Percentiles rank a stretch among this genome's conserved stretches.
Conservation (phyloP, 441 rosid species). For the Aleurites moluccanus region DNA sequence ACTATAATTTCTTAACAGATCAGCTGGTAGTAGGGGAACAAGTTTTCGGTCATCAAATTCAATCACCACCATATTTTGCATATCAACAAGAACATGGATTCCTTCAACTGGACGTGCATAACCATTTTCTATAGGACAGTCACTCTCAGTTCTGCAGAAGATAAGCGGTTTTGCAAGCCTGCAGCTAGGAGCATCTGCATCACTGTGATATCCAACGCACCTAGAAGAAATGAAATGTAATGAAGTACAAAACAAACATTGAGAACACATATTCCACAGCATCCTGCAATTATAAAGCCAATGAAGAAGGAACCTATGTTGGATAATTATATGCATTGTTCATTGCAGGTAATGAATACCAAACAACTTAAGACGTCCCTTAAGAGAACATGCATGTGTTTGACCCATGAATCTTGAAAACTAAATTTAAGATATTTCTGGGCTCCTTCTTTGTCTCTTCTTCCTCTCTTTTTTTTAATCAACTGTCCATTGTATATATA, state of each 20-base stretch:
- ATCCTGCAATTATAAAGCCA: constrained; percentile 46
- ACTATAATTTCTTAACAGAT: constrained; percentile 85
- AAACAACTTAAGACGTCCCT: too few relatives aligned
- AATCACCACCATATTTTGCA: constrained; percentile 87
- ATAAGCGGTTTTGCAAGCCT: constrained; percentile 89
- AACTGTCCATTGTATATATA: too few relatives aligned
- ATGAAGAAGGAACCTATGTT: constrained; percentile 14
- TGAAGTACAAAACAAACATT: not conserved
- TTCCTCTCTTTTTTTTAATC: too few relatives aligned
- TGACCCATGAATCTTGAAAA: too few relatives aligned
- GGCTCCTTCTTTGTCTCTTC: too few relatives aligned
- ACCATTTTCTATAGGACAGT: constrained; percentile 93
- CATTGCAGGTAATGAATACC: too few relatives aligned
- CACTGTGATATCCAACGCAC: constrained; percentile 83
- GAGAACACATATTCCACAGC: constrained; percentile 53
- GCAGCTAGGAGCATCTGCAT: constrained; percentile 79
- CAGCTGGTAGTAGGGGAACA: constrained; percentile 88
- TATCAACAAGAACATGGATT: constrained; percentile 76
- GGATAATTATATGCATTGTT: constrained; percentile 1
- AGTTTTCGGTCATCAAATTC: constrained; percentile 88
- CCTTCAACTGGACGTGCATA: constrained; percentile 98
- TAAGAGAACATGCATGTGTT: too few relatives aligned
- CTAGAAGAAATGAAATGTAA: constrained; percentile 36
- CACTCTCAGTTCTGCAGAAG: constrained; percentile 94
- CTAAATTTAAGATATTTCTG: too few relatives aligned